Evolutionary conservation across 345 rosid genomes (phyloP).

Genomic region (Brassica napus): Da-Ae NC_063447.1:3143001-3143500

Average conservation of each 20-base stretch:
- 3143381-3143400: neutral
- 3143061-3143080: slow-evolving; percentile 27
- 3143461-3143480: neutral
- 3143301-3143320: neutral
- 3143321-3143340: neutral
- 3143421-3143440: neutral
- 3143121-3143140: neutral
- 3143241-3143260: slow-evolving; percentile 22
- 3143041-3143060: slow-evolving; percentile 24
- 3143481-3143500: neutral
- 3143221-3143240: slow-evolving; percentile 35
- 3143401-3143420: neutral
- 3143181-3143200: slow-evolving; percentile 18
- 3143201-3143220: neutral
- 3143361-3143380: no score
- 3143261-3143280: slow-evolving; percentile 5
- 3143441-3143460: neutral
- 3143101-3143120: neutral
- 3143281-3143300: neutral
- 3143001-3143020: slow-evolving; percentile 3
- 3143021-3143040: slow-evolving; percentile 27
- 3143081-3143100: slow-evolving; percentile 6
- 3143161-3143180: slow-evolving; percentile 35
- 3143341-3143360: no score
- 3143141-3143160: slow-evolving; percentile 38